A percentile compares a stretch with the other conserved stretches of the same genome.
Evolutionary conservation across 371 early-diverging fungal genomes (phyloP).

Genomic region (Dichotomocladium elegans): DNA sequence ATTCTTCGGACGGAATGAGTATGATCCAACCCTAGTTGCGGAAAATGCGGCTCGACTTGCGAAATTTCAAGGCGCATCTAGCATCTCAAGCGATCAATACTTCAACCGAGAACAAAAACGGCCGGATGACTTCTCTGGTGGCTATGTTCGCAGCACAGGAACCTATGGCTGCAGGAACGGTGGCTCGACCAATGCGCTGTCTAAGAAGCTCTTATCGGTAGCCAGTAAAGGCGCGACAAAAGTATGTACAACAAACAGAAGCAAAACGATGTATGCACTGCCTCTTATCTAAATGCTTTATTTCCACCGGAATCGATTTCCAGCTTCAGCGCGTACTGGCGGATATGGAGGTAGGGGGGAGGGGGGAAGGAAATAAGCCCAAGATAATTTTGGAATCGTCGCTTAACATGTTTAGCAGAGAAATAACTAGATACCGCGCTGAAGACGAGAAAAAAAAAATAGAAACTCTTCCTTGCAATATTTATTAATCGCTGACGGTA

Average conservation of each 20-base stretch:
- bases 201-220: slow-evolving; percentile 23
- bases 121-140: slow-evolving; percentile 8
- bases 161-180: slow-evolving; percentile 3
- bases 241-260: slow-evolving; percentile 6
- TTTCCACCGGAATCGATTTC: neutral
- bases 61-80: slow-evolving; percentile 67
- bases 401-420: too few species aligned
- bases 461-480: too few species aligned
- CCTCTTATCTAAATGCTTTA: too few species aligned
- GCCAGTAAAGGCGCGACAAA: slow-evolving; percentile 37
- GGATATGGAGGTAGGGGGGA: slow-evolving; percentile 7
- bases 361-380: too few species aligned
- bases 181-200: slow-evolving; percentile 8
- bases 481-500: too few species aligned
- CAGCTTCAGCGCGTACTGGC: slow-evolving; percentile 7
- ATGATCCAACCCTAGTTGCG: slow-evolving; percentile 45
- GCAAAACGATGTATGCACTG: neutral
- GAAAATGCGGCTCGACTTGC: slow-evolving; percentile 59
- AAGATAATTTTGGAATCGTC: too few species aligned
- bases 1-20: slow-evolving; percentile 78
- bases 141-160: slow-evolving; percentile 11
- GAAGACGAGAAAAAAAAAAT: too few species aligned
- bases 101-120: slow-evolving; percentile 50
- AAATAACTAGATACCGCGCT: too few species aligned
- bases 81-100: slow-evolving; percentile 77